Percentiles rank a stretch among this genome's conserved stretches.
Evolutionary conservation across 1,139 yeast genomes (phyloP).

Genomic region (Geotrichum europaeum): DNA sequence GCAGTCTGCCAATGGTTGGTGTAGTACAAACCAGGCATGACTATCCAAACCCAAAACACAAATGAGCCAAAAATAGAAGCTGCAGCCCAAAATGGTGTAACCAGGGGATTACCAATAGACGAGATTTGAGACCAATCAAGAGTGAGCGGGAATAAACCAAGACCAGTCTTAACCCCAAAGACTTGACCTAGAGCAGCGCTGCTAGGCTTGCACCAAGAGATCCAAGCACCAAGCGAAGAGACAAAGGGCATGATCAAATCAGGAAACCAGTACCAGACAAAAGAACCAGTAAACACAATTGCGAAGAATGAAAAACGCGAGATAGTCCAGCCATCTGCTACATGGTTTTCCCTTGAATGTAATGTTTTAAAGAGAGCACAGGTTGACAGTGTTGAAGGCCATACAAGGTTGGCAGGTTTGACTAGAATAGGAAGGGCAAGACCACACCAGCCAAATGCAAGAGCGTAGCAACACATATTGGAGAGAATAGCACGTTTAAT

Average conservation of each 20-base stretch:
- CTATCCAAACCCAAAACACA: conserved; percentile 35
- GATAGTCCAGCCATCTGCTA: conserved; percentile 40
- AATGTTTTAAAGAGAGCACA: conserved; percentile 43
- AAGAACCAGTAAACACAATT: conserved; percentile 33
- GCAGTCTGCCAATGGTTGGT: conserved; percentile 41
- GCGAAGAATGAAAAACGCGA: conserved; percentile 39
- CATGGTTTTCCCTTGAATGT: conserved; percentile 31
- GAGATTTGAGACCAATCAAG: conserved; percentile 43
- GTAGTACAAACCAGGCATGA: conserved; percentile 38
- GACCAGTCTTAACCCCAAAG: conserved; percentile 47
- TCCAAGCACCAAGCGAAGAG: conserved; percentile 32
- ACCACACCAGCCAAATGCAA: conserved; percentile 45
- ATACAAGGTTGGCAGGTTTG: conserved; percentile 45
- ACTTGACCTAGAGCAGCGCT: conserved; percentile 45
- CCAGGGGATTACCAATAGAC: conserved; percentile 40
- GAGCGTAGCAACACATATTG: conserved; percentile 34
- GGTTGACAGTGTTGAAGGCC: conserved; percentile 40
- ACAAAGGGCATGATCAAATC: conserved; percentile 41
- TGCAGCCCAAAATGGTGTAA: conserved; percentile 48
- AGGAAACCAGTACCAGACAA: conserved; percentile 45
- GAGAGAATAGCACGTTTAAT: conserved; percentile 42
- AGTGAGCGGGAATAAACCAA: conserved; percentile 48
- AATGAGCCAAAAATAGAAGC: conserved; percentile 41
- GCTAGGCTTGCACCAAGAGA: conserved; percentile 39
- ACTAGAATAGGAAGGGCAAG: conserved; percentile 44